A percentile compares a stretch with the other conserved stretches of the same genome.
phyloP scores from a whole-genome alignment of 192 early-diverging fungal species.

The Coemansia guatemalensis region DNA sequence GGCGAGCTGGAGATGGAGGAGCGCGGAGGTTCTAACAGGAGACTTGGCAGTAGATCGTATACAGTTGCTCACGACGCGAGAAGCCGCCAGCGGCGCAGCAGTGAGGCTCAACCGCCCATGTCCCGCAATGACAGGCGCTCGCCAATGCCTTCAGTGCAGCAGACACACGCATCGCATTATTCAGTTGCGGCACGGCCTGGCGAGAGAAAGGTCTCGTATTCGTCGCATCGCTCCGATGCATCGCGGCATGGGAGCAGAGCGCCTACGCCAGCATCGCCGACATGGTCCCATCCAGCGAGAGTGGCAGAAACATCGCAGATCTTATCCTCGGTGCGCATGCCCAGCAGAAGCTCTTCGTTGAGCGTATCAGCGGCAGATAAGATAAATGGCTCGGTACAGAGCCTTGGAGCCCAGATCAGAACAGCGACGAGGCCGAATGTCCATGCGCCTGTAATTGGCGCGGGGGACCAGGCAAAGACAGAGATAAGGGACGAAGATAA shows the following conservation, averaged over 20 bases:
- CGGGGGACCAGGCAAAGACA: background rate
- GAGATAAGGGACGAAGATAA: background rate
- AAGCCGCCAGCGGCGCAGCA: slow-evolving; percentile 3
- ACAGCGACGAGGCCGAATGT: too few species aligned
- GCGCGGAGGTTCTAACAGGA: slow-evolving; percentile 6
- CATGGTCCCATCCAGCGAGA: background rate
- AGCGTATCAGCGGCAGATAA: too few species aligned
- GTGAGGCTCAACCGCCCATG: background rate
- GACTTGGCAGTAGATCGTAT: slow-evolving; percentile 16
- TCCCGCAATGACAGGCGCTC: slow-evolving; percentile 14
- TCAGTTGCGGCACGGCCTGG: background rate
- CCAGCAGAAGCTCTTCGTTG: background rate
- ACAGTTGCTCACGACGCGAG: slow-evolving; percentile 6
- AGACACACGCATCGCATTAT: slow-evolving; percentile 1
- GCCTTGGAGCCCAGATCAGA: too few species aligned
- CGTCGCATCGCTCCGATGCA: slow-evolving; percentile 3
- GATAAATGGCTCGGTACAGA: too few species aligned
- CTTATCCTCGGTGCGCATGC: slow-evolving; percentile 17
- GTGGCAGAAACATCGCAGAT: slow-evolving; percentile 11
- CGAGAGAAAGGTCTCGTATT: slow-evolving; percentile 19
- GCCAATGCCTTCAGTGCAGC: slow-evolving; percentile 7
- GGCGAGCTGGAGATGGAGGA: slow-evolving; percentile 41
- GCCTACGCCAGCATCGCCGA: slow-evolving; percentile 24
- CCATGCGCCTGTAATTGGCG: background rate
- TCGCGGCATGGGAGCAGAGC: slow-evolving; percentile 10